Conservation (phyloP, 768 basidiomycete genomes). For the Mycena floridula region DNA sequence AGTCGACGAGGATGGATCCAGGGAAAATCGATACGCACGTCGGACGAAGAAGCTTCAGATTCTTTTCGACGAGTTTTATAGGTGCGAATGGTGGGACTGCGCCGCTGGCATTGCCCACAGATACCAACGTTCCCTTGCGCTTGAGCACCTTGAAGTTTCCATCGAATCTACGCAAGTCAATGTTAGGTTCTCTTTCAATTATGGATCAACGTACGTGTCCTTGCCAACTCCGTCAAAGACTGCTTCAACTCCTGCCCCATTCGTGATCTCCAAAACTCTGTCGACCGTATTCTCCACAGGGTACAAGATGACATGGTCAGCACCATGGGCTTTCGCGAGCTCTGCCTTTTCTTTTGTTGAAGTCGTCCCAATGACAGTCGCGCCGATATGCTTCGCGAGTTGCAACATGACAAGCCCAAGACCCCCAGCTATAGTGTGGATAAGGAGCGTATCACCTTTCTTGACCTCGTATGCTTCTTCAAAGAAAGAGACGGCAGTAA, state of each 20-base stretch:
- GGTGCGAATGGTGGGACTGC: constrained; percentile 71
- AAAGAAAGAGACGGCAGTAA: constrained; percentile 74
- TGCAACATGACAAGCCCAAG: constrained; percentile 69
- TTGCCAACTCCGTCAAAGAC: constrained; percentile 97
- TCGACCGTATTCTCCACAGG: constrained; percentile 67
- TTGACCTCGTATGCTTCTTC: constrained; percentile 84
- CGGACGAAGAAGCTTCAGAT: constrained; percentile 73
- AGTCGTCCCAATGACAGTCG: constrained; percentile 89
- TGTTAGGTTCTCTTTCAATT: not conserved
- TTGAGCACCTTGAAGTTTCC: constrained; percentile 74
- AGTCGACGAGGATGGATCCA: not conserved
- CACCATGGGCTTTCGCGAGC: constrained; percentile 72
- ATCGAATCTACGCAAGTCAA: constrained; percentile 53
- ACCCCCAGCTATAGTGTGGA: constrained; percentile 92
- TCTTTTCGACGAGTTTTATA: constrained; percentile 72
- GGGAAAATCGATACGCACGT: constrained; percentile 37
- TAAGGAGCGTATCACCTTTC: constrained; percentile 70
- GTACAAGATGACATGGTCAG: constrained; percentile 84
- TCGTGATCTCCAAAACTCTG: constrained; percentile 68
- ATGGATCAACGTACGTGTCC: constrained; percentile 62
- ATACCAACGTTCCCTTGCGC: constrained; percentile 86
- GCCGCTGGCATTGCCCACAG: constrained; percentile 90
- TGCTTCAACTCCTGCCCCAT: constrained; percentile 77
- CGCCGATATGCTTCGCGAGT: constrained; percentile 67
- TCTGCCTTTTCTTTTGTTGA: constrained; percentile 81